These are phyloP conservation scores for Stagonosporopsis rhizophila DNA, from an alignment of 2,329 filamentous ascomycete genomes.

Conservation along the genomic window DNA sequence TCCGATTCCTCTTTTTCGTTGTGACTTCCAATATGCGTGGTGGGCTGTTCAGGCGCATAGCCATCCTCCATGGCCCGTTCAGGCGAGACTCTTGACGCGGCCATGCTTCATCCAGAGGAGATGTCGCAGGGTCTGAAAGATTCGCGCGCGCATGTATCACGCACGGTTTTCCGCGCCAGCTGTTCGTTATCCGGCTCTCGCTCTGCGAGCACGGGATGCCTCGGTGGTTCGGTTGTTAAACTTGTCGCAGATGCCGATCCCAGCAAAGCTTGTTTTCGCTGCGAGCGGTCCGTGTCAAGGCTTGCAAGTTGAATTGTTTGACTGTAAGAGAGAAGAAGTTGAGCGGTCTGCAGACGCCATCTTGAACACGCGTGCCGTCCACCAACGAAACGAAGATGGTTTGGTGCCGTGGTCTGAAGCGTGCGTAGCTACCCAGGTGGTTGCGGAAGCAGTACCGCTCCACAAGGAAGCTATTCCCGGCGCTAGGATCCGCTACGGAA, in stretches of 20 bases:
- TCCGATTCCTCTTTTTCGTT: slow-evolving; percentile 13
- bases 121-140: background rate
- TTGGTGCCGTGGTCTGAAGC: slow-evolving; percentile 5
- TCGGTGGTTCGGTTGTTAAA: slow-evolving; percentile 6
- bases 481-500: slow-evolving; percentile 14
- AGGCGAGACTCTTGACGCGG: slow-evolving; percentile 4
- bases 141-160: background rate
- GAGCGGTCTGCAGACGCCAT: slow-evolving; percentile 1
- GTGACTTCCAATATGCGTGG: slow-evolving; percentile 1
- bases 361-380: background rate
- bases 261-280: background rate
- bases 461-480: slow-evolving; percentile 1
- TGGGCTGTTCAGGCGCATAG: slow-evolving; percentile 10
- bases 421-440: background rate
- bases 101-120: slow-evolving; percentile 10
- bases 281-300: background rate
- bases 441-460: slow-evolving; percentile 8
- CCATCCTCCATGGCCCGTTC: slow-evolving; percentile 8
- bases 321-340: background rate
- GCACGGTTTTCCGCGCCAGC: slow-evolving; percentile 6
- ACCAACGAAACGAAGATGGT: slow-evolving; percentile 9
- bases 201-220: slow-evolving; percentile 1
- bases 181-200: slow-evolving; percentile 16
- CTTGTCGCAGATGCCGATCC: background rate
- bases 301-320: background rate